phyloP scores from a whole-genome alignment of 2,329 filamentous ascomycete genomes.

The Aspergillus sp. region DNA sequence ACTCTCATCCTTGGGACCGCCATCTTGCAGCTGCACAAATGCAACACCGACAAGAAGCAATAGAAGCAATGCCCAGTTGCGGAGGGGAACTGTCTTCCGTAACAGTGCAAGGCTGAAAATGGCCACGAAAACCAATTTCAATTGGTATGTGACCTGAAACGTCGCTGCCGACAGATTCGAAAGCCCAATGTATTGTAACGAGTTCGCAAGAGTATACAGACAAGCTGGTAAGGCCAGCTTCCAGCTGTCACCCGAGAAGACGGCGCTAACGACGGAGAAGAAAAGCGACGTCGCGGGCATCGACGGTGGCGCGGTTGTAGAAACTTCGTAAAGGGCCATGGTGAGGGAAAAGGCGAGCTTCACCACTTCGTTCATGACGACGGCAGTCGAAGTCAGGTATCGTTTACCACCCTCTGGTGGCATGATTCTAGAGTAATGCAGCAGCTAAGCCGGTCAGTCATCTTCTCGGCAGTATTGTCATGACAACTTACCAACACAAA shows the following conservation, averaged over 20 bases:
- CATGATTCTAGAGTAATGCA: conserved; percentile 95
- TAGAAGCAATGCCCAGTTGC: conserved; percentile 74
- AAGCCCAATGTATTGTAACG: conserved; percentile 85
- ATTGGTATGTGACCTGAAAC: conserved; percentile 87
- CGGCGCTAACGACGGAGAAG: conserved; percentile 67
- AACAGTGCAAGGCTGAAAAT: conserved; percentile 78
- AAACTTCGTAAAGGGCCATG: conserved; percentile 81
- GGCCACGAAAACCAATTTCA: conserved; percentile 89
- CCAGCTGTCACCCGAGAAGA: conserved; percentile 90
- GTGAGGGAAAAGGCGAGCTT: conserved; percentile 82
- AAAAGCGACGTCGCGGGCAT: conserved; percentile 75
- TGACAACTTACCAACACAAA: conserved; percentile 36
- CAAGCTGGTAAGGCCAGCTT: conserved; percentile 83
- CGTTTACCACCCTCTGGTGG: conserved; percentile 73
- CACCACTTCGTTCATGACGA: conserved; percentile 86
- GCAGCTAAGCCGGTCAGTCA: conserved; percentile 50
- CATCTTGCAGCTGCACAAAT: conserved; percentile 71
- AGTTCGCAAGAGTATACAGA: conserved; percentile 86
- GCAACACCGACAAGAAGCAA: conserved; percentile 75
- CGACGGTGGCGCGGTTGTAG: conserved; percentile 66
- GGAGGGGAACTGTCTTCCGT: conserved; percentile 59
- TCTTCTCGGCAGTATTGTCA: not conserved
- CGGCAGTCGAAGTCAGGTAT: conserved; percentile 88
- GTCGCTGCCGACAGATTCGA: conserved; percentile 87
- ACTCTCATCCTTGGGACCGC: conserved; percentile 44